These are phyloP conservation scores for Lindgomyces ingoldianus DNA, from an alignment of 495 filamentous ascomycete genomes.

Conservation along the genomic window DNA sequence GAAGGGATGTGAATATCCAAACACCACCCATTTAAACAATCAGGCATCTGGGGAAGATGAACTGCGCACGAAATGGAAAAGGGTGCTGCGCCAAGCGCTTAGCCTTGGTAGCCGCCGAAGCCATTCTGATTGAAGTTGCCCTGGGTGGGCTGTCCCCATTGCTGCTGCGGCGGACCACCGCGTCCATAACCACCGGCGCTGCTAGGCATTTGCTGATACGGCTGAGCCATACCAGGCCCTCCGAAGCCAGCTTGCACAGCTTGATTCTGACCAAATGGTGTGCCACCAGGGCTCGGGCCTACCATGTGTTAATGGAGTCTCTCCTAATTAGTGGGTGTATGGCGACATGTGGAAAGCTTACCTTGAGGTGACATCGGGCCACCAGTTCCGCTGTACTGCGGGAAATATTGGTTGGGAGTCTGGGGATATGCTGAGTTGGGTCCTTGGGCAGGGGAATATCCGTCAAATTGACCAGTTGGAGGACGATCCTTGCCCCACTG, in stretches of 20 bases:
- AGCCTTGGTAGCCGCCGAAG: conserved; percentile 47
- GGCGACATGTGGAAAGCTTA: too few species aligned
- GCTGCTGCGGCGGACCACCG: conserved; percentile 33
- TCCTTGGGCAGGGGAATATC: conserved; percentile 71
- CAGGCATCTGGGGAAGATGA: conserved; percentile 29
- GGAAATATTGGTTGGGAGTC: conserved; percentile 83
- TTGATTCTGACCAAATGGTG: conserved; percentile 55
- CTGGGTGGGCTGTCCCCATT: conserved; percentile 40
- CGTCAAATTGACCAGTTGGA: conserved; percentile 78
- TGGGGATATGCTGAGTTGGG: conserved; percentile 68
- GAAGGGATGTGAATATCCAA: conserved; percentile 15
- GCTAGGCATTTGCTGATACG: conserved; percentile 55
- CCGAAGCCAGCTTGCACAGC: conserved; percentile 58
- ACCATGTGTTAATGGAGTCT: too few species aligned
- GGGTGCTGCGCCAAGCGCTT: not conserved
- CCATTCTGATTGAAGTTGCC: conserved; percentile 41
- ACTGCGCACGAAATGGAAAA: conserved; percentile 14
- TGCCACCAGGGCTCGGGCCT: conserved; percentile 63
- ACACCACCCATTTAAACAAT: conserved; percentile 28
- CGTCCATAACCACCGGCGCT: conserved; percentile 45
- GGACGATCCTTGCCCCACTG: conserved; percentile 99
- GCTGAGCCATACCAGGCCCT: conserved; percentile 56
- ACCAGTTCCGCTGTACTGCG: conserved; percentile 69
- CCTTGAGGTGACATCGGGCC: conserved; percentile 68
- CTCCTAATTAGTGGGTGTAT: too few species aligned